phyloP scores from a whole-genome alignment of 805 yeast species.

The Clavispora vitiphila region DNA sequence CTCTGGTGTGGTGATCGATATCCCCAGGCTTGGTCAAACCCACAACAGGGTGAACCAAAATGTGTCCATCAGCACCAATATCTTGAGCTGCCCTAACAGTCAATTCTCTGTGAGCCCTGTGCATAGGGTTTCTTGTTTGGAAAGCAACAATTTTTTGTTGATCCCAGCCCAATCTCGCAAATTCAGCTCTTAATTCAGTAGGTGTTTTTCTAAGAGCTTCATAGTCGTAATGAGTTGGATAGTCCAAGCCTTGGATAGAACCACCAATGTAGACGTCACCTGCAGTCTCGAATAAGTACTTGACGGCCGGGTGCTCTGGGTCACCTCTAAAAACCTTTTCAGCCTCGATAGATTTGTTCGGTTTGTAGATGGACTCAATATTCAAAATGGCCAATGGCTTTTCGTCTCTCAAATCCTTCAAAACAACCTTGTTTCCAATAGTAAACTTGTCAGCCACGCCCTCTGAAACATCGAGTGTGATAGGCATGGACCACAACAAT shows the following conservation, averaged over 20 bases:
- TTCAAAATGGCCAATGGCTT: slow-evolving; percentile 77
- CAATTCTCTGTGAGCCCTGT: slow-evolving; percentile 93
- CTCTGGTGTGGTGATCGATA: slow-evolving; percentile 96
- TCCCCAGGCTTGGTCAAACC: slow-evolving; percentile 97
- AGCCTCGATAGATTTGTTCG: slow-evolving; percentile 79
- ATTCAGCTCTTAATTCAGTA: slow-evolving; percentile 82
- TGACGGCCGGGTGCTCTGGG: slow-evolving; percentile 92
- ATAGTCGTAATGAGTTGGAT: slow-evolving; percentile 88
- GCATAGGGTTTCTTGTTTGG: slow-evolving; percentile 99
- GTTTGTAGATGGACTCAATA: slow-evolving; percentile 71
- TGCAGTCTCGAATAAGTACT: slow-evolving; percentile 64
- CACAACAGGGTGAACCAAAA: slow-evolving; percentile 93
- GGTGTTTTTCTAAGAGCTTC: slow-evolving; percentile 86
- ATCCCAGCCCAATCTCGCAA: slow-evolving; percentile 75
- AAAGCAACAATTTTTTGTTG: slow-evolving; percentile 77
- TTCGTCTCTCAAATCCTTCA: slow-evolving; percentile 80
- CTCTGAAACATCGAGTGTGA: slow-evolving; percentile 72
- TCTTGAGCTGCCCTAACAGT: slow-evolving; percentile 97
- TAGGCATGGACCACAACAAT: slow-evolving; percentile 86
- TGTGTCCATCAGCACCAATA: slow-evolving; percentile 66
- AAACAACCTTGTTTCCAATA: slow-evolving; percentile 59
- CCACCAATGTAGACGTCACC: slow-evolving; percentile 91
- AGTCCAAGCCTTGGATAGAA: slow-evolving; percentile 70
- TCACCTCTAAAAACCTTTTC: slow-evolving; percentile 89
- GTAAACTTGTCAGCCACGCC: slow-evolving; percentile 40